A percentile compares a stretch with the other conserved stretches of the same genome.
Evolutionary conservation across 306 rosid genomes (phyloP).

Genomic region (Vigna radiata): DNA sequence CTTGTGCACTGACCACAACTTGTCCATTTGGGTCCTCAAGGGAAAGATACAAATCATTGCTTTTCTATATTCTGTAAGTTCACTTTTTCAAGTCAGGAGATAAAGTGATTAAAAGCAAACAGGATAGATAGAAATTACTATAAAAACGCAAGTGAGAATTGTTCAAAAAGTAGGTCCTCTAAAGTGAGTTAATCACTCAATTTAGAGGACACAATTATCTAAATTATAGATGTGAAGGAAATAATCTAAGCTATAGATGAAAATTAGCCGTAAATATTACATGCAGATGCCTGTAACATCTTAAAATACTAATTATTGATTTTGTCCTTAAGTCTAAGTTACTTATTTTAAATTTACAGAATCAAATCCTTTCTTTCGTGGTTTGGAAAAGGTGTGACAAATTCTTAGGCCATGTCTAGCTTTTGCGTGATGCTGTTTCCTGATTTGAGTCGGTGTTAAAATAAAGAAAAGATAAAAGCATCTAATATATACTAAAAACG

Average conservation of each 20-base stretch:
- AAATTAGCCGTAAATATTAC: not conserved
- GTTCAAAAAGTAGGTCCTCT: not conserved
- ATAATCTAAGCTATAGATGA: not conserved
- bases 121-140: not conserved
- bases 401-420: not conserved
- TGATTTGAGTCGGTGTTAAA: not conserved
- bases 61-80: conserved; percentile 76
- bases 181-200: not conserved
- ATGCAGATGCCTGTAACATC: not conserved
- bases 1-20: conserved; percentile 54
- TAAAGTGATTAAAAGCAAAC: not conserved
- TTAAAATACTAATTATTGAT: not conserved
- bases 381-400: conserved; percentile 25
- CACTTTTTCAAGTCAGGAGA: conserved; percentile 3
- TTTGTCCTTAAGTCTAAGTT: not conserved
- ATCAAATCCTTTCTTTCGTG: conserved; percentile 8
- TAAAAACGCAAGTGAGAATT: not conserved
- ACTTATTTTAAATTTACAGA: not conserved
- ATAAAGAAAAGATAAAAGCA: not conserved
- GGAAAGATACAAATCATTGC: conserved; percentile 68
- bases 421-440: conserved; percentile 29
- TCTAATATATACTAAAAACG: conserved; percentile 18
- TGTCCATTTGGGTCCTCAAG: conserved; percentile 73
- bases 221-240: not conserved
- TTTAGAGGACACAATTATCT: not conserved